phyloP scores from a whole-genome alignment of 352 stramenopile genomes.

The Pythium aristosporum region DNA sequence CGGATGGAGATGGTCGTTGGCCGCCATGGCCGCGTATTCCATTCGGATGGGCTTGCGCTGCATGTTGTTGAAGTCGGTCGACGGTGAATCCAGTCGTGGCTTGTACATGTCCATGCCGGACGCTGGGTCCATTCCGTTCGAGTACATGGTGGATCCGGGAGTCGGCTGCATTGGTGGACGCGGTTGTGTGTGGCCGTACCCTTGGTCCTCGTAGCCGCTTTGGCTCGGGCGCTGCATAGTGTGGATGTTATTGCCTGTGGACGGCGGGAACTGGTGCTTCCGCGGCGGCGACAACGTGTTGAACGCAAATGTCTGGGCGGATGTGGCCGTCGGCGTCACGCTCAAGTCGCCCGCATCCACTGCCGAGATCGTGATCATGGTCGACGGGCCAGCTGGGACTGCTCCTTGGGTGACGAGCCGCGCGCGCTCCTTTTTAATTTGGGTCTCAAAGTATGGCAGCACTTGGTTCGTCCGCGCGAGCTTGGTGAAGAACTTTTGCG shows the following conservation, averaged over 20 bases:
- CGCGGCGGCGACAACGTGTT: conserved; percentile 45
- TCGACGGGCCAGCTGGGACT: background rate
- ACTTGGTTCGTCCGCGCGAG: conserved; percentile 70
- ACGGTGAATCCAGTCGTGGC: conserved; percentile 14
- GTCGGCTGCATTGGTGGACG: conserved; percentile 1
- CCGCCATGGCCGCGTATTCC: conserved; percentile 9
- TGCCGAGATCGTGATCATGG: conserved; percentile 3
- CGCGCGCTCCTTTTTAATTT: conserved; percentile 70
- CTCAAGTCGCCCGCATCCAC: conserved; percentile 22
- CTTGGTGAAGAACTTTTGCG: conserved; percentile 90
- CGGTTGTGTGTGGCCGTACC: conserved; percentile 5
- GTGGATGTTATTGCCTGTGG: background rate
- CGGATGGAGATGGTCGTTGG: background rate
- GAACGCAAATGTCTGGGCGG: conserved; percentile 31
- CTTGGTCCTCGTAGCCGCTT: conserved; percentile 19
- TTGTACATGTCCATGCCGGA: conserved; percentile 21
- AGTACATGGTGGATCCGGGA: background rate
- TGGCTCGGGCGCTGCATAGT: background rate
- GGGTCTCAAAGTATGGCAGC: conserved; percentile 70
- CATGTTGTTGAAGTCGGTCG: background rate
- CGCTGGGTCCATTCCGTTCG: background rate
- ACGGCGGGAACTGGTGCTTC: conserved; percentile 29
- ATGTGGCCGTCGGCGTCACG: conserved; percentile 48
- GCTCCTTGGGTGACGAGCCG: conserved; percentile 55
- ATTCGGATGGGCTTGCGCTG: conserved; percentile 17